Evolutionary conservation across 225 moss, liverwort and hornwort genomes (phyloP), one percentile per base, ranked within the genome.

Genomic region (Pseudisothecium myosuroides): DNA sequence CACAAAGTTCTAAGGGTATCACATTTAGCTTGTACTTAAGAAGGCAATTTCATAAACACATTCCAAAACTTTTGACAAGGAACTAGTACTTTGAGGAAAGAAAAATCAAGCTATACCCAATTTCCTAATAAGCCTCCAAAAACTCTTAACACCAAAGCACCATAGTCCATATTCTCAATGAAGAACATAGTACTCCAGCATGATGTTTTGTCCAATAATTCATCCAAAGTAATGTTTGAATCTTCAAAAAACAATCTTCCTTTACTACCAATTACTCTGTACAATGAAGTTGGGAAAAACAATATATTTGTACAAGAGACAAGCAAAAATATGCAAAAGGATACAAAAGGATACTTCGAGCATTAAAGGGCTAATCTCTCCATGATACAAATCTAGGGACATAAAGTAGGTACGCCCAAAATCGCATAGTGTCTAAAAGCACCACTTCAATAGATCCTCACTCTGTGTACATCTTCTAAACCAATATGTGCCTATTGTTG

Each of bases 271-370:
- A 31, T 60, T 64, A 32, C 8, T n/a, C n/a, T n/a, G n/a, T n/a
- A n/a, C n/a, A n/a, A 80, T 80, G 41, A 29, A 59, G 27, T 59
- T 80, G 28, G 12, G 2, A 5, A 41, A 80, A 59, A 41, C 19
- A 29, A 59, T 29, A 41, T 5, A 59, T 29, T 29, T 41, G 8
- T 17, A 59, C 19, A 26, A 41, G 24, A 55, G 0, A 24, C 15
- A 26, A 78, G n/a, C 24, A 15, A 55, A 55, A 37, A 37, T 36
- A 14, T 15, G 4, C 23, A 77, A 10, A 24, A 77, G 15, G 20
- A 10, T 37, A 9, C 10, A 37, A 55, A 24, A 55, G 55, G 4
- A 37, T n/a, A n/a, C n/a, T 77, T 77, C 0, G 2, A 1, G 0
- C 15, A 37, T 24, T 55, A 16, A 55, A 34, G 14, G 24, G 2